Percentiles rank a stretch among this genome's conserved stretches.
Evolutionary conservation across 1,284 basidiomycete species (phyloP).

Genomic region (Trichosporon asahii): DNA sequence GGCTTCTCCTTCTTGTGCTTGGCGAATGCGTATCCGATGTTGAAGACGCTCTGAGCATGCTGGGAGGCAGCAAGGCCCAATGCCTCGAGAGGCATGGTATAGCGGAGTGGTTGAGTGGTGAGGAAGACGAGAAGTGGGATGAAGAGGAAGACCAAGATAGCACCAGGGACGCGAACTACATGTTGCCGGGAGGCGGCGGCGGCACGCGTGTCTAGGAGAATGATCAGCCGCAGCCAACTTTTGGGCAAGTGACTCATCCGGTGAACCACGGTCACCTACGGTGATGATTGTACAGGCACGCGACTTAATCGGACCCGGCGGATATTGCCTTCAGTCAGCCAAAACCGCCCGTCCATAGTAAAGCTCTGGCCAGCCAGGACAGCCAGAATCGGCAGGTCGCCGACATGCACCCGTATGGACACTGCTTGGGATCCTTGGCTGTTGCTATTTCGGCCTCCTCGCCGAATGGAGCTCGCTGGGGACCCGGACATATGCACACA

Average conservation of each 20-base stretch:
- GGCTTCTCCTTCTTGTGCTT: slow-evolving; percentile 13
- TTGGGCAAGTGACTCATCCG: neutral
- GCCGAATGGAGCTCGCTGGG: neutral
- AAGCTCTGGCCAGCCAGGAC: too few species aligned
- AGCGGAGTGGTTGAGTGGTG: neutral
- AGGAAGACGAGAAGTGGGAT: neutral
- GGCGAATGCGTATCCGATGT: neutral
- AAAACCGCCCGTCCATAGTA: neutral
- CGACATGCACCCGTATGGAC: neutral
- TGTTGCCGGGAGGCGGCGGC: slow-evolving; percentile 2
- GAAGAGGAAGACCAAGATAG: neutral
- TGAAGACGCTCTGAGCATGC: slow-evolving; percentile 10
- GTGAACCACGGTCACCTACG: neutral
- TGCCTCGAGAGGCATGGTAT: slow-evolving; percentile 2
- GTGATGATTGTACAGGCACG: neutral
- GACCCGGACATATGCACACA: neutral
- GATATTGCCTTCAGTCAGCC: neutral
- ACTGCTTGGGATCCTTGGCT: neutral
- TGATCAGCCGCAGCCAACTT: slow-evolving; percentile 1
- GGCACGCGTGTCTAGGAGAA: neutral
- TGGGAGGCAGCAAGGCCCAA: slow-evolving; percentile 4
- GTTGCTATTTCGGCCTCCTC: neutral
- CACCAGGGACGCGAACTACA: neutral
- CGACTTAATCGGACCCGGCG: neutral
- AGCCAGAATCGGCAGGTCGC: neutral